These are phyloP conservation scores for Carpinus fangiana DNA, from an alignment of 306 rosid genomes.

Conservation along the genomic window DNA sequence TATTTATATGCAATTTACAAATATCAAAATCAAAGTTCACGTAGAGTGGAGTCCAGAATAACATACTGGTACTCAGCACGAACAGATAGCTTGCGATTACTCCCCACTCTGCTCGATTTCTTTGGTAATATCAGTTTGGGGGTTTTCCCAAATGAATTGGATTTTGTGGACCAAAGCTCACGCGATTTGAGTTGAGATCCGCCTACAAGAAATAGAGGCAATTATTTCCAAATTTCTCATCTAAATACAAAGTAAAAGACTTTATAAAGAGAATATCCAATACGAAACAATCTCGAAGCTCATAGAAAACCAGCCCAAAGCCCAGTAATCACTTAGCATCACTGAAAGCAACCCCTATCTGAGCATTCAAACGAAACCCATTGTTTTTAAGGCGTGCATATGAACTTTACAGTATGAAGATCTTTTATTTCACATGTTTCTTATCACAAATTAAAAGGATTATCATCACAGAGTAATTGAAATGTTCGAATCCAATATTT, in stretches of 20 bases:
- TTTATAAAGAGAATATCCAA: not conserved
- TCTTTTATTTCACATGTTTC: not conserved
- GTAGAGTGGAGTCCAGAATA: constrained; percentile 8
- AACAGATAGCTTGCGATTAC: constrained; percentile 46
- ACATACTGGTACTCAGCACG: constrained; percentile 70
- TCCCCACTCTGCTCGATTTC: constrained; percentile 41
- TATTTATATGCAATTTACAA: not conserved
- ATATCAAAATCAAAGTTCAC: not conserved
- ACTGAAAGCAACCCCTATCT: not conserved
- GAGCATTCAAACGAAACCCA: not conserved
- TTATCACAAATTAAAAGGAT: not conserved
- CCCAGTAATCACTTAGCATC: not conserved
- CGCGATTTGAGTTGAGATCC: constrained; percentile 55
- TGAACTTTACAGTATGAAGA: not conserved
- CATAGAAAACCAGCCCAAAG: not conserved
- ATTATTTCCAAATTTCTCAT: not conserved
- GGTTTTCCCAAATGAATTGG: constrained; percentile 38
- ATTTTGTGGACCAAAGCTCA: constrained; percentile 47
- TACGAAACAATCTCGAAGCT: not conserved
- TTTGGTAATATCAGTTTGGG: constrained; percentile 51
- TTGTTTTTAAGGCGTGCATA: not conserved
- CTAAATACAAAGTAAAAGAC: not conserved
- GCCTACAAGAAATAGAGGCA: constrained; percentile 34
- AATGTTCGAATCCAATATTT: not conserved
- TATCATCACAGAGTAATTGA: no score